These are phyloP conservation scores for Platanus orientalis DNA, from an alignment of 164 flowering plant genomes.

Conservation along the genomic window DNA sequence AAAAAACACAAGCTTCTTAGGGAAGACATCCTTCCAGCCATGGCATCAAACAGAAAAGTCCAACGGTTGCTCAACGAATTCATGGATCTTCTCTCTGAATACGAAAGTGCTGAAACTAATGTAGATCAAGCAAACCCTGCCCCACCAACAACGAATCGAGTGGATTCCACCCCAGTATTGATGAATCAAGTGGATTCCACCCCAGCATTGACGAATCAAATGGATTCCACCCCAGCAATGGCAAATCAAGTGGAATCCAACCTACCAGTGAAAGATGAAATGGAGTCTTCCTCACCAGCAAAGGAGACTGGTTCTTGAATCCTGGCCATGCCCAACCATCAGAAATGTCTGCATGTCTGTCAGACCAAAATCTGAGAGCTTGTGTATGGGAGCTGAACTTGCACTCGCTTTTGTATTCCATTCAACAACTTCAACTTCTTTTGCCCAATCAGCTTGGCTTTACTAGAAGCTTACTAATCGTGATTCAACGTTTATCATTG, in stretches of 20 bases:
- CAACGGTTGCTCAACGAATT: slow-evolving; percentile 91
- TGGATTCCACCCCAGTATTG: neutral
- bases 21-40: slow-evolving; percentile 97
- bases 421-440: no score
- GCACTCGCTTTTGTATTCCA: neutral
- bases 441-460: no score
- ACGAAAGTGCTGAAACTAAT: slow-evolving; percentile 44
- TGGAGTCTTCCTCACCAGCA: neutral
- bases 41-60: slow-evolving; percentile 95
- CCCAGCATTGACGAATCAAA: slow-evolving; percentile 13
- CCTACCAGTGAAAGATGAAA: slow-evolving; percentile 10
- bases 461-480: no score
- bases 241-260: slow-evolving; percentile 10
- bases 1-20: slow-evolving; percentile 79
- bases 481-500: no score
- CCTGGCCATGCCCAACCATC: neutral
- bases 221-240: slow-evolving; percentile 15
- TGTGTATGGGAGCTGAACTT: neutral
- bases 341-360: neutral
- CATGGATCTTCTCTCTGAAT: slow-evolving; percentile 88
- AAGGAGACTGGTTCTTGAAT: neutral
- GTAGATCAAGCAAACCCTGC: slow-evolving; percentile 22
- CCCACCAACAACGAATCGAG: slow-evolving; percentile 7
- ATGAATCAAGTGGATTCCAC: slow-evolving; percentile 11
- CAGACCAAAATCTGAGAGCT: neutral